Evolutionary conservation across 306 rosid species (phyloP), one percentile per base, ranked within the genome.

Genomic region (Hylodesmum podocarpum): DNA sequence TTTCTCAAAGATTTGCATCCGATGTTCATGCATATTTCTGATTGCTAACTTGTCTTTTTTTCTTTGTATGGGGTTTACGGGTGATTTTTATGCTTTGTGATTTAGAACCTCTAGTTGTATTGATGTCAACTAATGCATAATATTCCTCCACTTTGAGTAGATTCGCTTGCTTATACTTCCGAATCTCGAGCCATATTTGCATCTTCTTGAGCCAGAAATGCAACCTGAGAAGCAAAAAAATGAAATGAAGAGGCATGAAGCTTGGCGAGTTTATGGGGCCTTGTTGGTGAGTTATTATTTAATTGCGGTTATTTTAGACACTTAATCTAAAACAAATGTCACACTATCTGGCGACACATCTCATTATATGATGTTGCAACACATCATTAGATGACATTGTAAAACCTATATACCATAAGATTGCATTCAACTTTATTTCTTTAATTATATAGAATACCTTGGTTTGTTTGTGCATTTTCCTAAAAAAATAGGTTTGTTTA

Each of bases 221-320:
- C 88, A 80, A 71, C 84, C 40, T 76, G 97, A 92, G 82, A 89
- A 86, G 72, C 97, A 89, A 80, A 90, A 83, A 75, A 89, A 92
- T 70, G 95, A 81, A 84, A 81, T 83, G 64, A 92, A 91, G 85
- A 92, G 95, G 87, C 88, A 78, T 65, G 92, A 92, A 85, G 97
- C 96, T 66, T 90, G 96, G 91, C 90, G 79, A 78, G 96, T 92
- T 64, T 86, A 89, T 63, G 94, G 98, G 37, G 93, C 97, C 77
- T 86, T 92, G 89, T 81, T 86, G 96, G 98, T 94, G 72, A 84
- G 88, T 83, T 72, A 57, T 51, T 54, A 34, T 69, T 82, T 69
- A 37, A 31, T 41, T 27, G 57, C 1, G 15, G 41, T 77, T 41
- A 29, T 14, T 40, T 8, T 77, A 13, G 47, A 31, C 10, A 21